Base-by-base conservation (phyloP, 768 basidiomycete genomes). In the Cystoderma amianthinum region DNA sequence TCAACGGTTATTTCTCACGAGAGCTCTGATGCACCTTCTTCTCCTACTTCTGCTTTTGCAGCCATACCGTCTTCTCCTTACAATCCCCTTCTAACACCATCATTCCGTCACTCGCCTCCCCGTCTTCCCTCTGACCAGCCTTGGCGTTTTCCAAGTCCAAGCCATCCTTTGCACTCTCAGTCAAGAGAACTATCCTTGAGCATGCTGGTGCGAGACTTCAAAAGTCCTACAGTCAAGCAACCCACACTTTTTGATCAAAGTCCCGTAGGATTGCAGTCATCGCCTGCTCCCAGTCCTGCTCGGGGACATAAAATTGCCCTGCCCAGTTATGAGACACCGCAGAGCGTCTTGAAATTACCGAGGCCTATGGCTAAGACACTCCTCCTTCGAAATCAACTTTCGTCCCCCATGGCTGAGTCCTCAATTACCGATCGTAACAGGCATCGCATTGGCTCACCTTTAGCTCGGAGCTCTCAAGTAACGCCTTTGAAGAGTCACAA, bases 131-230 rank as follows among this genome's bases (percentile, higher is more conserved):
- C 80, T 13, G 81, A 85, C 50, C 85, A 87, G 45, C 86, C 86
- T 2, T 89, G 86, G 86, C 77, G 83, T 25, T 85, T 80, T 53
- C 78, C 82, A 5, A 88, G 84, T 51, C 84, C 85, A 9, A 85
- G 81, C 43, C 84, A 89, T 52, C 85, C 85, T 1, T 60, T 87
- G 32, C 81, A 86, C 57, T 80, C 77, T 13, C 70, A 61, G 28
- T 70, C 76, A 12, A 74, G 77, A 24, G 81, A 86, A 43, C 53
- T 85, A 13, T 80, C 80, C 21, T 63, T 89, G 33, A 72, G 75
- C 41, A 76, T 82, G 72, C 64, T 86, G 20, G 69, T 76, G 32
- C 69, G 68, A 12, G 75, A 74, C 24, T 62, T 67, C 15, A 59
- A 65, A 7, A 83, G 76, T 47, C 78, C 72, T 13, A 46, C 67